Conservation (phyloP, 2,329 filamentous ascomycete genomes). For the Kalaharituber pfeilii region DNA sequence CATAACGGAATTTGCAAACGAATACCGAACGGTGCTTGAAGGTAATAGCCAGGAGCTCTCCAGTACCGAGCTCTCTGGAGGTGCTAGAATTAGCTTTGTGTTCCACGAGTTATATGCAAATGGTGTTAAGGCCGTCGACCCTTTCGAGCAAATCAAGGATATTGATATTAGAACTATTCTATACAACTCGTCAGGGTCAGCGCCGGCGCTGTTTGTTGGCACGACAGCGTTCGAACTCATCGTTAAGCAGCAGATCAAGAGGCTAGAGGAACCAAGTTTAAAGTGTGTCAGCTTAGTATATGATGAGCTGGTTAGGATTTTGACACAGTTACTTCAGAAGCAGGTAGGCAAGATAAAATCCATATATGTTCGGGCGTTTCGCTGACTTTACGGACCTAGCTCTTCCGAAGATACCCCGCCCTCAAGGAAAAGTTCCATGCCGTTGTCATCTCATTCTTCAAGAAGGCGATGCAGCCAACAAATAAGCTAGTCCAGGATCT, state of each 20-base stretch:
- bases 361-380: no score
- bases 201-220: conserved; percentile 87
- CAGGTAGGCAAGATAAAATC: conserved; percentile 21
- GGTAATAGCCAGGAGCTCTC: conserved; percentile 95
- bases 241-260: conserved; percentile 95
- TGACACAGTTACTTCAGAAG: conserved; percentile 77
- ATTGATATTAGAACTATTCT: conserved; percentile 92
- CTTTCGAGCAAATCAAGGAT: conserved; percentile 94
- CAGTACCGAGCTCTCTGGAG: conserved; percentile 82
- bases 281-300: conserved; percentile 97
- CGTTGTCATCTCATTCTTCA: conserved; percentile 88
- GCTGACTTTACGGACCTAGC: conserved; percentile 25
- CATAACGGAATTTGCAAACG: conserved; percentile 96
- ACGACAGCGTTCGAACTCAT: conserved; percentile 97
- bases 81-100: conserved; percentile 95
- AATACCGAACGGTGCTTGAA: conserved; percentile 89
- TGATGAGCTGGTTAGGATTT: conserved; percentile 89
- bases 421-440: conserved; percentile 94
- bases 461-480: conserved; percentile 94
- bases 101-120: conserved; percentile 98
- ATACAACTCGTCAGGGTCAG: conserved; percentile 98
- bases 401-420: conserved; percentile 83
- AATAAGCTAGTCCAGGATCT: conserved; percentile 92
- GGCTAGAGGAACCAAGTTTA: conserved; percentile 84
- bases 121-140: conserved; percentile 92